phyloP scores from a whole-genome alignment of 352 stramenopile species.

The Phytophthora hibernalis region DNA sequence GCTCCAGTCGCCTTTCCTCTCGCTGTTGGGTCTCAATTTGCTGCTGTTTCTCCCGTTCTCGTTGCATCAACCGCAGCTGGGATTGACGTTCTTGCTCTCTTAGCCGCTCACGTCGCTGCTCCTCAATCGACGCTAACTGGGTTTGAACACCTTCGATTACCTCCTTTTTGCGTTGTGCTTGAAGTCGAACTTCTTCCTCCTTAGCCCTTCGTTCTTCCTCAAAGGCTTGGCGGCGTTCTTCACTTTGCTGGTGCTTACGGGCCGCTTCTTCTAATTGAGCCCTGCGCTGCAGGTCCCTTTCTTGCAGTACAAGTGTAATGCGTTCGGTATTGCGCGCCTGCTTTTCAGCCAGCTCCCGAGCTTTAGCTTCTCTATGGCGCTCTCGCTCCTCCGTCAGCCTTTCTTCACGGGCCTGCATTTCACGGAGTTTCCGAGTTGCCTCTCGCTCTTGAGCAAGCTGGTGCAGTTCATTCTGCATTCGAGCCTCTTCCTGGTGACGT shows the following conservation, averaged over 20 bases:
- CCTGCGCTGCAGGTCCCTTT: conserved; percentile 60
- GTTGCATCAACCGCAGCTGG: conserved; percentile 45
- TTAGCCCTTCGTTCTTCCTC: conserved; percentile 52
- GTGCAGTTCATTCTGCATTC: conserved; percentile 55
- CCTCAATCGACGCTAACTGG: conserved; percentile 62
- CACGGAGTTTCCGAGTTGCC: conserved; percentile 43
- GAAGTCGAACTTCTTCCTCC: conserved; percentile 58
- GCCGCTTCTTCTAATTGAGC: conserved; percentile 57
- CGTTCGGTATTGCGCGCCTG: conserved; percentile 74
- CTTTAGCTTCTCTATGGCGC: conserved; percentile 50
- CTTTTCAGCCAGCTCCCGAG: conserved; percentile 57
- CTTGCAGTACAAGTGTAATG: conserved; percentile 64
- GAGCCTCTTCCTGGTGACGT: conserved; percentile 62
- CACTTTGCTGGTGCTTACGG: conserved; percentile 71
- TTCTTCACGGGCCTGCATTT: conserved; percentile 62
- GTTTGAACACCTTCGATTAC: conserved; percentile 65
- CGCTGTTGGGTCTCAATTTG: conserved; percentile 57
- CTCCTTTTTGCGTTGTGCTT: conserved; percentile 65
- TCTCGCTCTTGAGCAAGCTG: conserved; percentile 58
- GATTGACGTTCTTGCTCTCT: conserved; percentile 58
- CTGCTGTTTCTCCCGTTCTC: conserved; percentile 60
- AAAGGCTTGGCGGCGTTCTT: conserved; percentile 55
- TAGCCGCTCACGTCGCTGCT: conserved; percentile 57
- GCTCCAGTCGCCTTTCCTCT: conserved; percentile 56
- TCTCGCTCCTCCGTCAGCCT: conserved; percentile 55